Base-by-base conservation (phyloP, 2,329 filamentous ascomycete genomes). In the Aspergillus ochraceoroseus region DNA sequence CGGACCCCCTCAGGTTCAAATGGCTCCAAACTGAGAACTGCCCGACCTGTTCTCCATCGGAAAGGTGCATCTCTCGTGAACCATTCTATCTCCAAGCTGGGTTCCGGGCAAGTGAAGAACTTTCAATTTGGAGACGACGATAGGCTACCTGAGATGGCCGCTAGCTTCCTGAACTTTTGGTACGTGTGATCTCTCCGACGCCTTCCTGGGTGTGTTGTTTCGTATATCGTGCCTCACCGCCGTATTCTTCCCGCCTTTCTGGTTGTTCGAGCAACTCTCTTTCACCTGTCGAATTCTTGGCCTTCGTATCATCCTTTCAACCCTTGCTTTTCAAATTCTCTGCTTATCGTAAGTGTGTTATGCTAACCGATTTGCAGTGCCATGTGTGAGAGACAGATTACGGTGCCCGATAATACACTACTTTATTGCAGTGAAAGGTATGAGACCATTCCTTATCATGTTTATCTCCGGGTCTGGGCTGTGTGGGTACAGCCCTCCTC, bases 391-490 rank as follows among this genome's bases (percentile, higher is more conserved):
- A 79, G 73, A 59, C 78, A 82, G 64, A 82, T 82, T 53, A 72
- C 77, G 38, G 71, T 74, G 20, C 79, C 79, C 11, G 73, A 74
- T 58, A 76, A 76, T 55, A 71, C 70, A 11, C 70, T 80, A 27
- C 67, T 82, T 30, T 82, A 82, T 59, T 82, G 79, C 65, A 81
- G 77, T 36, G 76, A 81, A 67, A 73, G 73, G 77, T 81, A 70
- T 57, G 69, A 38, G 47, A 33, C n/a, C 28, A 40, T 40, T 23
- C 34, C 49, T 49, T 51, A 42, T 50, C 40, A 38, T 20, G 8
- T 22, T 31, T 23, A 32, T 34, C 38, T 27, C 25, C 32, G 43
- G 43, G 26, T 37, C 9, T 35, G 18, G 32, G 37, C 36, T 42
- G 26, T 37, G 7, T 35, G 18, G 32, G 37, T 33, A 41, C 35